Evolutionary conservation across 2,329 filamentous ascomycete genomes (phyloP), one percentile per base, ranked within the genome.

Genomic region (Pyrenophora tritici-repentis): DNA sequence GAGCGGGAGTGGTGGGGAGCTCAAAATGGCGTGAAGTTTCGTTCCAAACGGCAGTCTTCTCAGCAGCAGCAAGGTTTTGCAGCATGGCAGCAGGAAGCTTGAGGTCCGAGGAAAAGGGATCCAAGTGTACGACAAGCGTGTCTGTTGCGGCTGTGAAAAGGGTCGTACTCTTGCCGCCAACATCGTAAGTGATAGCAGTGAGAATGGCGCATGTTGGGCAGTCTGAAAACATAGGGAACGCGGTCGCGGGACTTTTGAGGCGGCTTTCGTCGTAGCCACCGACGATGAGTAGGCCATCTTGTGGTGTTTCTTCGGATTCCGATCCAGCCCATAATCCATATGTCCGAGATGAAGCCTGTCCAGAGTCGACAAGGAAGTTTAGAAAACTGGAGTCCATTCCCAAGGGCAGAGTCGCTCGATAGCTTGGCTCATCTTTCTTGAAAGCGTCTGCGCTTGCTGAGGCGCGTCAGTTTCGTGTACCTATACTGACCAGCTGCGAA

Each of bases 131-230:
- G 14, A 50, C 22, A 6, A 61, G 55, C 8, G 53, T 61, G 4
- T 61, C 58, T 4, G 42, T 50, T 7, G 42, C 14, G 22, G 33
- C 44, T 8, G 47, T 41, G 18, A 61, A 56, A 4, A 61, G 46
- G n/a, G 46, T 52, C 10, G 55, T 61, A 35, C 55, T 58, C 35
- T 36, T 54, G 9, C 53, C 47, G 12, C 55, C 55, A 38, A 39
- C 40, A 41, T 61, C 58, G 29, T 61, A 61, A 1, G 58, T 61
- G 24, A 61, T 59, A 16, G 58, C 58, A n/a, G 58, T 61, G 9
- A 61, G 39, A 16, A 58, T 47, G 10, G 58, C 58, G 45, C 58
- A 61, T 41, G 58, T 61, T 37, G 55, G 47, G 45, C 58, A 61
- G 16, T 61, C 55, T 6, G 58, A 56, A 31, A 56, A 59, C 55